Base-by-base conservation (phyloP, 345 rosid species). In the Hibiscus trionum region DNA sequence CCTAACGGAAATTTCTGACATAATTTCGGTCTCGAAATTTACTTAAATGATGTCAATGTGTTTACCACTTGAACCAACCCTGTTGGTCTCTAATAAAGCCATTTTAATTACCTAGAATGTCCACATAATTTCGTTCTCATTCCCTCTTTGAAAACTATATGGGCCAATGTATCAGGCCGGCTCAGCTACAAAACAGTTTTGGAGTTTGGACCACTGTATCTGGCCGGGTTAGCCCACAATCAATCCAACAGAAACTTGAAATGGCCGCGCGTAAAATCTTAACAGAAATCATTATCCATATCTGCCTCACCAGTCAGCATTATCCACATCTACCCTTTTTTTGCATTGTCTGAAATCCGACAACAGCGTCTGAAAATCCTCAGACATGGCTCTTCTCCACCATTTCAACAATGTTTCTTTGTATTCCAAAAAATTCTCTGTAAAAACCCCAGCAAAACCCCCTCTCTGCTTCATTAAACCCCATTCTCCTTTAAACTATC, bases 361-460 rank as follows among this genome's bases (percentile, higher is more conserved):
- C 67, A 62, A 61, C 2, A 35, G 3, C 66, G 7, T 0, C 37
- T 1, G 17, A n/a, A 35, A 35, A 35, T 8, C 66, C 47, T 15
- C 33, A 61, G 35, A 66, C 12, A 67, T 68, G 71, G 71, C 71
- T 27, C 58, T 68, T 9, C 44, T 50, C 44, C 29, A 3, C 31
- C 24, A 50, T 50, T 68, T 27, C 12, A 49, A 68, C 58, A 50
- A 29, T 29, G 9, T 68, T 29, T 50, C 71, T 50, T 68, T 50
- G 1, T 50, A 37, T 50, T 68, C 26, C 26, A 68, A 50, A 15
- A n/a, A 15, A 29, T 16, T 68, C 10, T n/a, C 59, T 4, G 15
- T 29, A 10, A 68, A 50, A 50, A 50, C 16, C 3, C 71, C 58
- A n/a, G 14, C 16, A 4, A 68, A 68, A 15, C 27, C 42, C 15